Conservation (phyloP, 2,329 filamentous ascomycete genomes). For the Verticillium nonalfalfae region DNA sequence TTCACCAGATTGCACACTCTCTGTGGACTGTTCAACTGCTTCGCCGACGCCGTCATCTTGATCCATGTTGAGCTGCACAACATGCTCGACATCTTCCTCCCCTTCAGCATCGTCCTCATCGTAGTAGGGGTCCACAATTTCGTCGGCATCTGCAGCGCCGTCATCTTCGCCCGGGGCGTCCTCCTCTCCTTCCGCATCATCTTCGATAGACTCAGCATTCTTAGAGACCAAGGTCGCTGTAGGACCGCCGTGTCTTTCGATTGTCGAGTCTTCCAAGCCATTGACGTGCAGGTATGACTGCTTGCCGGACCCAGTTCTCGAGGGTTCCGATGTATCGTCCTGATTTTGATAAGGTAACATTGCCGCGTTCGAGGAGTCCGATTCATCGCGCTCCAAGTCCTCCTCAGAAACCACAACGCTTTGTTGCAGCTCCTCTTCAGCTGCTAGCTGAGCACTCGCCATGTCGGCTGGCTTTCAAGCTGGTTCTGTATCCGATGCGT, state of each 20-base stretch:
- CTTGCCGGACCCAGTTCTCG: neutral
- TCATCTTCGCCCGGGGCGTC: conserved; percentile 22
- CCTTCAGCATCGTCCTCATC: conserved; percentile 35
- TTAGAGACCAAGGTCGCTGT: neutral
- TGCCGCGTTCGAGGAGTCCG: conserved; percentile 16
- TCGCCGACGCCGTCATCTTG: neutral
- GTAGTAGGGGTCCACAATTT: conserved; percentile 14
- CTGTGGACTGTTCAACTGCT: neutral
- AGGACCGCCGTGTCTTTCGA: conserved; percentile 1
- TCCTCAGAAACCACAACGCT: conserved; percentile 46
- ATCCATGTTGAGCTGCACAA: conserved; percentile 13
- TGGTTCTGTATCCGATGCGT: neutral
- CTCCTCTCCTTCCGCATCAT: conserved; percentile 15
- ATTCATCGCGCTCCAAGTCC: conserved; percentile 32
- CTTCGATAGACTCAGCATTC: neutral
- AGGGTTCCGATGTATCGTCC: neutral
- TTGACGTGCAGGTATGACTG: neutral
- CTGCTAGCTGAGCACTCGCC: conserved; percentile 45
- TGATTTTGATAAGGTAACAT: neutral
- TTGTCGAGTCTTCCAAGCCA: conserved; percentile 1
- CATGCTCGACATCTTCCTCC: conserved; percentile 20
- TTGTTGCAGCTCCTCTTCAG: conserved; percentile 50
- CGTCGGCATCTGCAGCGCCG: conserved; percentile 12
- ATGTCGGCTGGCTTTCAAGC: conserved; percentile 18
- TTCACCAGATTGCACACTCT: conserved; percentile 7